phyloP scores from a whole-genome alignment of 805 yeast species.

The Barnettozyma sucrosica region DNA sequence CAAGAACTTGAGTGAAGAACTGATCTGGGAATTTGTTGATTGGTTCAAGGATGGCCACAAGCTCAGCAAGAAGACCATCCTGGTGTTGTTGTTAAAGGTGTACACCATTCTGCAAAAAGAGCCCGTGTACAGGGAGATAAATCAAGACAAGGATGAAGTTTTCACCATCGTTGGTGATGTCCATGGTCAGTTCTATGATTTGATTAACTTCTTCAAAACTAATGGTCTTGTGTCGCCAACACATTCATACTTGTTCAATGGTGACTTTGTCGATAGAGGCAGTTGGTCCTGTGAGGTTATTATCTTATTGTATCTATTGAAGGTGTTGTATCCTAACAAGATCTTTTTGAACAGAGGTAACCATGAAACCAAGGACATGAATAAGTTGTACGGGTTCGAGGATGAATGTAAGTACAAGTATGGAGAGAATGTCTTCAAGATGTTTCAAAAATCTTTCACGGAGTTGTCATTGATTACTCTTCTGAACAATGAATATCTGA shows the following conservation, averaged over 20 bases:
- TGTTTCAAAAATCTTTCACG: slow-evolving; percentile 83
- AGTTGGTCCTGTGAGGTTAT: slow-evolving; percentile 98
- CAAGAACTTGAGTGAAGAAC: slow-evolving; percentile 40
- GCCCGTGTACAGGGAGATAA: slow-evolving; percentile 69
- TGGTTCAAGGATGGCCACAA: slow-evolving; percentile 68
- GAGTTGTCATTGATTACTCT: slow-evolving; percentile 81
- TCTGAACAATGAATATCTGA: slow-evolving; percentile 71
- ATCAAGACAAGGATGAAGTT: slow-evolving; percentile 14
- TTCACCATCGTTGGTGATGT: slow-evolving; percentile 95
- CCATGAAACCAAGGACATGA: slow-evolving; percentile 96
- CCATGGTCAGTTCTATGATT: slow-evolving; percentile 93
- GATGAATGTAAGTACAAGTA: slow-evolving; percentile 94
- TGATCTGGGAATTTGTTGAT: slow-evolving; percentile 59
- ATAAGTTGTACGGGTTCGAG: slow-evolving; percentile 91
- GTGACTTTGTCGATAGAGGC: slow-evolving; percentile 97
- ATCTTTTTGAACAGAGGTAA: slow-evolving; percentile 87
- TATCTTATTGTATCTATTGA: slow-evolving; percentile 66
- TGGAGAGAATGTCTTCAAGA: slow-evolving; percentile 68
- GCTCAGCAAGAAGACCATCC: slow-evolving; percentile 77
- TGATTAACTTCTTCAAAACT: slow-evolving; percentile 66
- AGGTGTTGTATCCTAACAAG: slow-evolving; percentile 64
- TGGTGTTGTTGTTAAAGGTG: slow-evolving; percentile 72
- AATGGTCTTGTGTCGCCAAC: slow-evolving; percentile 63
- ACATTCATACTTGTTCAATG: slow-evolving; percentile 85
- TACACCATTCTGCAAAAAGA: slow-evolving; percentile 59